A percentile compares a stretch with the other conserved stretches of the same genome.
Conservation (phyloP, 345 rosid species). For the Gossypium turneri region DNA sequence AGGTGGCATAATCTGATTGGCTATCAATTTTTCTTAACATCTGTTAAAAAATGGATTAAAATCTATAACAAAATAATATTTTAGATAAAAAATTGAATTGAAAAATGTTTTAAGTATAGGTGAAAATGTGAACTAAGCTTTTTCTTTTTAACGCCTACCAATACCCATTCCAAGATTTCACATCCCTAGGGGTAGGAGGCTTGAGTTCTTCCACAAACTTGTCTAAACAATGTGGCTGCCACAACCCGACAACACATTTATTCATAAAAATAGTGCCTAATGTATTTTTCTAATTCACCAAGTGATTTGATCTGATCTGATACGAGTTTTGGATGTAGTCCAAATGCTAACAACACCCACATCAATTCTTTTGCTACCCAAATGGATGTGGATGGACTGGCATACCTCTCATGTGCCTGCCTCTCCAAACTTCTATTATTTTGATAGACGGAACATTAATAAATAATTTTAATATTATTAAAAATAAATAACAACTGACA, state of each 20-base stretch:
- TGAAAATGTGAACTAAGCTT: too few relatives aligned
- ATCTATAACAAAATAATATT: too few relatives aligned
- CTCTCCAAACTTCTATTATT: conserved; percentile 6
- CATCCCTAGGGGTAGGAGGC: conserved; percentile 12
- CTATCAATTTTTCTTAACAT: too few relatives aligned
- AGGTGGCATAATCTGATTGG: too few relatives aligned
- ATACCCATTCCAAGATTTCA: conserved; percentile 23
- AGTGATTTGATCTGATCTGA: not conserved
- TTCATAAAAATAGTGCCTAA: not conserved
- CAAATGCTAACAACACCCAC: conserved; percentile 31
- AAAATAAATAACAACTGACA: too few relatives aligned
- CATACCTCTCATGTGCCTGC: conserved; percentile 25
- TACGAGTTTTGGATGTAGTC: not conserved
- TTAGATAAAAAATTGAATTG: too few relatives aligned
- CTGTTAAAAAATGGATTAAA: too few relatives aligned
- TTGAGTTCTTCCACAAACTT: conserved; percentile 34
- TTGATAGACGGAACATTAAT: too few relatives aligned
- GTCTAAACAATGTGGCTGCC: conserved; percentile 22
- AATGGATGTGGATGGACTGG: conserved; percentile 14
- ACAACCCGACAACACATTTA: conserved; percentile 16
- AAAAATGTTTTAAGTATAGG: too few relatives aligned
- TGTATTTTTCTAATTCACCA: not conserved
- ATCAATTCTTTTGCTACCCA: not conserved
- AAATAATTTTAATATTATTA: too few relatives aligned
- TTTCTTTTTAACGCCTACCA: too few relatives aligned